Evolutionary conservation across 1,284 basidiomycete species (phyloP).

Genomic region (Ganoderma sinense): DNA sequence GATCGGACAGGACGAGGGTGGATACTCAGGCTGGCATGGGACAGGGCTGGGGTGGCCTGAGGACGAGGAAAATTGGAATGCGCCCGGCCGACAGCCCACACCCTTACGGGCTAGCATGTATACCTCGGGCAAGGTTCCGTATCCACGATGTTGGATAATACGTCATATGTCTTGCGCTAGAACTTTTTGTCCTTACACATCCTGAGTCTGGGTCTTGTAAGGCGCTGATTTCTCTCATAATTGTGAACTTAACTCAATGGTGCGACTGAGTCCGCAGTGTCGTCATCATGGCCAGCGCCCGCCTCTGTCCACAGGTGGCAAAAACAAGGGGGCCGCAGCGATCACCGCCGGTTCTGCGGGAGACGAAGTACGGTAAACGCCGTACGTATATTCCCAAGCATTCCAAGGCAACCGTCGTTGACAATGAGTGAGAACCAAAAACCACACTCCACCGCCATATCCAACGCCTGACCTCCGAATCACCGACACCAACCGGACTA

Average conservation of each 20-base stretch:
- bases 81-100: neutral
- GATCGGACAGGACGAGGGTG: neutral
- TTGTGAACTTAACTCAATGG: neutral
- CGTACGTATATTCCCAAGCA: neutral
- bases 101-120: slow-evolving; percentile 6
- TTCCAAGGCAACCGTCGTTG: slow-evolving; percentile 4
- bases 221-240: neutral
- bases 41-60: neutral
- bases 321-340: slow-evolving; percentile 1
- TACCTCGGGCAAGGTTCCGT: neutral
- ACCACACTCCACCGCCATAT: neutral
- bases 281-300: neutral
- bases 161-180: slow-evolving; percentile 2
- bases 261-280: neutral
- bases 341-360: slow-evolving; percentile 11
- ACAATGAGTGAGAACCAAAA: slow-evolving; percentile 6
- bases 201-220: neutral
- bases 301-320: neutral
- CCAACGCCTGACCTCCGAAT: neutral
- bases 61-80: neutral
- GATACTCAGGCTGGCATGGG: too few species aligned
- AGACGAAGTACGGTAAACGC: neutral
- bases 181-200: neutral
- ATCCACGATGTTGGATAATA: neutral
- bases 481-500: neutral